Evolutionary conservation across 1,284 basidiomycete species (phyloP), one percentile per base, ranked within the genome.

Genomic region (Moesziomyces globuligerus): DNA sequence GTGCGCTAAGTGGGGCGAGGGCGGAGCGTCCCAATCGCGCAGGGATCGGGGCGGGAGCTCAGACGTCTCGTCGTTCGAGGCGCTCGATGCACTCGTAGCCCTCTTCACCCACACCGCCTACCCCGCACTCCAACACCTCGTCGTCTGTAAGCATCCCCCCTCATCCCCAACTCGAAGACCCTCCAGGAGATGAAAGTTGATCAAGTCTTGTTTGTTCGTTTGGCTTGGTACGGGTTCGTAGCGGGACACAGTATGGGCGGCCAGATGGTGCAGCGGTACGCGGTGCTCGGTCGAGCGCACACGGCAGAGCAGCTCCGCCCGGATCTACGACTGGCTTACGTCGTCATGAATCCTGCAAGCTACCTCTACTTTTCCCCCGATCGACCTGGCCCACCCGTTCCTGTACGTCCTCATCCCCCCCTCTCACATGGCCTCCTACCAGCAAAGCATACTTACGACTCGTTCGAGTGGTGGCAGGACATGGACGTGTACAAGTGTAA

Each of bases 401-500:
- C 43, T 8, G 65, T 68, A 39, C 46, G 65, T 49, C 0, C 18
- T 13, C 6, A 1, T 11, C 29, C n/a, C 17, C 24, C 13, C 3
- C 2, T 23, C 10, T 28, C 10, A n/a, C n/a, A n/a, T n/a, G n/a
- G n/a, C n/a, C 13, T 37, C 46, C 18, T 32, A 11, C 23, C 3
- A 25, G 25, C 36, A 13, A 38, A 4, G 38, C 18, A 9, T 36
- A 40, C 50, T n/a, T 32, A 21, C 3, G n/a, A n/a, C 13, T 4
- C 26, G 34, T 3, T 21, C 9, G 28, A 15, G 18, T 24, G 17
- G 4, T 20, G 11, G 5, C 38, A 74, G 52, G 55, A 43, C 1
- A 56, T 53, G 38, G 67, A 74, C 44, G 49, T 57, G n/a, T 74
- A 74, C 65, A 74, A 74, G 29, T 74, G 70, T 72, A 47, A 49